Conservation (phyloP, 2,329 filamentous ascomycete genomes). For the Alternaria sp. region DNA sequence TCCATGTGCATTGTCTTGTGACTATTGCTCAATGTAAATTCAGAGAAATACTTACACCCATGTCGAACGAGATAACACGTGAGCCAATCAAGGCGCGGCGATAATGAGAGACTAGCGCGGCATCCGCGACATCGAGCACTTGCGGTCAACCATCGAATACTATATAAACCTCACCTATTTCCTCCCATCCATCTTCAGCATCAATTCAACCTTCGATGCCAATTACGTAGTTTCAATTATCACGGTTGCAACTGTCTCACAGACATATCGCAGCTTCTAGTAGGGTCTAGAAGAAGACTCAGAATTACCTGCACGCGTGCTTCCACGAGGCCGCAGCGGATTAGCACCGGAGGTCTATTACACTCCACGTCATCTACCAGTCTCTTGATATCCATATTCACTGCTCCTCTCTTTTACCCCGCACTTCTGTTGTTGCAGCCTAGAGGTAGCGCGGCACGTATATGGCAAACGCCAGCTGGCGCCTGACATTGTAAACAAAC, state of each 20-base stretch:
- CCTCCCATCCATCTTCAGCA: neutral
- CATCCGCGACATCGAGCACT: neutral
- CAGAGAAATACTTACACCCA: neutral
- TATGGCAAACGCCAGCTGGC: neutral
- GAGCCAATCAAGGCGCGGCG: neutral
- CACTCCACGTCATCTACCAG: neutral
- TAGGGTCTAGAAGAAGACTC: neutral
- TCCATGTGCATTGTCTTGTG: neutral
- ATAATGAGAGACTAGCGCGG: neutral
- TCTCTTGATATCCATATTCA: neutral
- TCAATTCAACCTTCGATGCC: neutral
- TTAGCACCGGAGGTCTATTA: neutral
- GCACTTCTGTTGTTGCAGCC: neutral
- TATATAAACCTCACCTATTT: neutral
- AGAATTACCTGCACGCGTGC: neutral
- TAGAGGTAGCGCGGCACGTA: neutral
- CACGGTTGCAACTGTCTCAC: neutral
- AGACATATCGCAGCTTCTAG: neutral
- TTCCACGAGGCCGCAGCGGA: neutral
- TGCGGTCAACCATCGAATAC: neutral
- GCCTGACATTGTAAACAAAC: neutral
- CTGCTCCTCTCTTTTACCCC: neutral
- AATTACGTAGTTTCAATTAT: neutral
- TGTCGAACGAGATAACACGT: neutral
- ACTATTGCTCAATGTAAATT: neutral